Percentiles rank a stretch among this genome's conserved stretches.
phyloP scores from a whole-genome alignment of 1,284 basidiomycete species.

The Flammula alnicola region DNA sequence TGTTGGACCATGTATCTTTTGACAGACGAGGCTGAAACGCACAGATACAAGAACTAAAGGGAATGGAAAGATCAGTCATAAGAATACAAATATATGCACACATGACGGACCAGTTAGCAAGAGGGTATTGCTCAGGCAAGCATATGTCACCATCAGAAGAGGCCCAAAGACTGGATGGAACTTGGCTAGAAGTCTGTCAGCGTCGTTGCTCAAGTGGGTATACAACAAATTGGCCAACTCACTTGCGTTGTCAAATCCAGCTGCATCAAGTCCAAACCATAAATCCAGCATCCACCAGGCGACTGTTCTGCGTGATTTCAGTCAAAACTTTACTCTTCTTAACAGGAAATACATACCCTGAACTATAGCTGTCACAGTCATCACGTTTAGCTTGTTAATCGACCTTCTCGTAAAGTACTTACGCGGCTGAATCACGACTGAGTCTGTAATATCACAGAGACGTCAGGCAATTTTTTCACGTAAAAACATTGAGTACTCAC shows the following conservation, averaged over 20 bases:
- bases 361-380: constrained; percentile 45
- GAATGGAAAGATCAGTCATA: not conserved
- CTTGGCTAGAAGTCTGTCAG: constrained; percentile 44
- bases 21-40: constrained; percentile 30
- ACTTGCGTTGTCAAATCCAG: constrained; percentile 81
- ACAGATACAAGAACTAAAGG: constrained; percentile 78
- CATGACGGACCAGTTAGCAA: constrained; percentile 69
- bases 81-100: constrained; percentile 8
- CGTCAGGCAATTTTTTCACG: constrained; percentile 4
- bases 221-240: too few species aligned
- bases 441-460: constrained; percentile 43
- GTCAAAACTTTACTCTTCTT: not conserved
- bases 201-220: too few species aligned
- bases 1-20: not conserved
- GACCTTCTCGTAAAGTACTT: constrained; percentile 24
- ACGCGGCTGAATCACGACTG: constrained; percentile 62
- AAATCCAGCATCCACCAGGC: constrained; percentile 91
- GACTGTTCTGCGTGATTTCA: constrained; percentile 53
- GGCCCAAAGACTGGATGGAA: constrained; percentile 90
- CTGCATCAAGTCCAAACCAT: constrained; percentile 90
- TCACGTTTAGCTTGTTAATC: not conserved
- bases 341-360: constrained; percentile 38
- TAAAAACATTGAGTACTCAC: constrained; percentile 46
- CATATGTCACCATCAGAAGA: constrained; percentile 84
- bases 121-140: constrained; percentile 87